Percentiles rank a stretch among this genome's conserved stretches.
These are phyloP conservation scores for Saturnispora silvae DNA, from an alignment of 805 yeast genomes.

Conservation along the genomic window DNA sequence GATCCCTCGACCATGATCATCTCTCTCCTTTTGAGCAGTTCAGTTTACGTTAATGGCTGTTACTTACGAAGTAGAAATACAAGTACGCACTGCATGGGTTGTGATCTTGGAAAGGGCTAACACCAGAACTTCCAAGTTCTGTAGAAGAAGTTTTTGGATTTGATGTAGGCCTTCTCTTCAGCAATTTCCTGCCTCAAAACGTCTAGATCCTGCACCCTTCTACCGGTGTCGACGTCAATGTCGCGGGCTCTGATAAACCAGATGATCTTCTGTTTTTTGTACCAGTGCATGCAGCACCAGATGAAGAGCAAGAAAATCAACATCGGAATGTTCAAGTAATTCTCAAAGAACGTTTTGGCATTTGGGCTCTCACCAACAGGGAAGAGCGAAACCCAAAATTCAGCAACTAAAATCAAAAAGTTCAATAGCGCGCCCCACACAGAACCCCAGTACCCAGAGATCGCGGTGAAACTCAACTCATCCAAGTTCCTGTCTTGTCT, in stretches of 20 bases:
- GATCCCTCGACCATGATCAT: too few species aligned
- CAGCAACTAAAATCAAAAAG: constrained; percentile 54
- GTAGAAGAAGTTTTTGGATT: constrained; percentile 34
- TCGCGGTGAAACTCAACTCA: constrained; percentile 59
- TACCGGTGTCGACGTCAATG: constrained; percentile 54
- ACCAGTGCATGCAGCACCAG: constrained; percentile 36
- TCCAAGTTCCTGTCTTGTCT: constrained; percentile 58
- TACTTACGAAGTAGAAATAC: too few species aligned
- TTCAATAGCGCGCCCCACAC: constrained; percentile 51
- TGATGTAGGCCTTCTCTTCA: constrained; percentile 44
- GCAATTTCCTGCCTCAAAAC: constrained; percentile 43
- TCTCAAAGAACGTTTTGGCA: constrained; percentile 52
- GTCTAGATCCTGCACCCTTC: constrained; percentile 50
- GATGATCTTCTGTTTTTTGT: constrained; percentile 33
- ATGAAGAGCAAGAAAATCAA: constrained; percentile 37
- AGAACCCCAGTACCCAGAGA: constrained; percentile 61
- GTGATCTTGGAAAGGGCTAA: too few species aligned
- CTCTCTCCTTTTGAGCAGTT: too few species aligned
- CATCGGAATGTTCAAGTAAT: constrained; percentile 57
- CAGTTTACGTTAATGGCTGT: too few species aligned
- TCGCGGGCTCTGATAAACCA: constrained; percentile 34
- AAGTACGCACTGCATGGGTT: too few species aligned
- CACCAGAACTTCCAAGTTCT: constrained; percentile 50
- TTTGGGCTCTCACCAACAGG: constrained; percentile 51
- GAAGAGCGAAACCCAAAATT: constrained; percentile 74